Base-by-base conservation (phyloP, 257 asterid species). In the Penstemon eatonii region DNA sequence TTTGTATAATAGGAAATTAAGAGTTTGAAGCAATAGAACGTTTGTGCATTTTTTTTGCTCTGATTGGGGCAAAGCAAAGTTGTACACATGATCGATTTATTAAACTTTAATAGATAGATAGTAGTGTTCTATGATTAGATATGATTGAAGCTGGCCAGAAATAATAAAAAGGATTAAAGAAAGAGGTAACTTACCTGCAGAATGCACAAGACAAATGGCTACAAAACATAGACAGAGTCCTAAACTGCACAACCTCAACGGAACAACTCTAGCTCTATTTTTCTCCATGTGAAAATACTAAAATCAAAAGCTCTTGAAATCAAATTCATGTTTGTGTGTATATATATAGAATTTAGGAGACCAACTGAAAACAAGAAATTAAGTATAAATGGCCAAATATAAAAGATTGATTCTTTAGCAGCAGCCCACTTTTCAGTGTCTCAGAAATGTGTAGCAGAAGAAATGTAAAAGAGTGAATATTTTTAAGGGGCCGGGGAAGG, bases 371-470 rank as follows among this genome's bases (percentile, higher is more conserved):
- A 37, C 46, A 44, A 54, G 60, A 52, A 60, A 49, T 59, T 54
- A 47, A 44, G 47, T 50, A 56, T 25, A 25, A 25, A 1, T 25
- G 65, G 52, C 25, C 60, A 72, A 75, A 25, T 25, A 25, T 1
- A 25, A 25, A 79, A 76, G 76, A 60, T 53, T 53, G 81, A 89
- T 85, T 80, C 92, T 78, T 75, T 68, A 68, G 80, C 53, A 65
- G 67, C 55, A 72, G 39, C 56, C 68, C 72, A 82, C 78, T 75
- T 75, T 80, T 75, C 65, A 69, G 36, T 71, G 75, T 33, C 66
- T 53, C 25, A 70, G 74, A 81, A 67, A 81, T 81, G 89, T 82
- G 87, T 65, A 15, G 44, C 39, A 51, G 84, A 86, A 86, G 93
- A 81, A 84, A 84, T 71, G 86, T n/a, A 64, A 75, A 78, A 70